Percentiles rank a stretch among this genome's conserved stretches.
phyloP scores from a whole-genome alignment of 148 eudicot species.

The Simmondsia chinensis region DNA sequence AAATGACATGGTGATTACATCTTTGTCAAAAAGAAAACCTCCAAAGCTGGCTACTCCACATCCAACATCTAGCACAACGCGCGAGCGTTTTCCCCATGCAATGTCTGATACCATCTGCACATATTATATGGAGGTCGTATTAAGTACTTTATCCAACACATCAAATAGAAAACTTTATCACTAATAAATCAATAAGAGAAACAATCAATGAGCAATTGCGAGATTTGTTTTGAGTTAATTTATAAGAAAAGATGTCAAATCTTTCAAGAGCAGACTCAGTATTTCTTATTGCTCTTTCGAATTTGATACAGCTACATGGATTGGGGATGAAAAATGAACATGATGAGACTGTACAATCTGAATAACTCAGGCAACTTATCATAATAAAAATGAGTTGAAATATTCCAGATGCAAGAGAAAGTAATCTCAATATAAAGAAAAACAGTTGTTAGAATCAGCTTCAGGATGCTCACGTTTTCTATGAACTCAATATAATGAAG shows the following conservation, averaged over 20 bases:
- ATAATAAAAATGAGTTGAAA: too few relatives aligned
- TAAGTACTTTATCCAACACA: constrained; percentile 6
- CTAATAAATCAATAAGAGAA: too few relatives aligned
- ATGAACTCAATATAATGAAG: constrained; percentile 92
- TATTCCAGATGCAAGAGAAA: neutral
- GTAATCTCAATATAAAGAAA: neutral
- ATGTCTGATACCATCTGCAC: constrained; percentile 55
- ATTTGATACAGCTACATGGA: too few relatives aligned
- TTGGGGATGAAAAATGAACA: too few relatives aligned
- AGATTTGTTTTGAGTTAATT: too few relatives aligned
- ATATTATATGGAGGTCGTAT: constrained; percentile 2
- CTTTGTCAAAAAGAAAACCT: constrained; percentile 40
- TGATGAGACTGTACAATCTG: too few relatives aligned
- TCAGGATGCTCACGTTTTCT: constrained; percentile 40
- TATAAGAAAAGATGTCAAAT: too few relatives aligned
- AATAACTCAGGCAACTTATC: too few relatives aligned
- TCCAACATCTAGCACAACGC: constrained; percentile 91
- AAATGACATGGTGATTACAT: constrained; percentile 61
- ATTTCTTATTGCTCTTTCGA: too few relatives aligned
- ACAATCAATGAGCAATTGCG: too few relatives aligned
- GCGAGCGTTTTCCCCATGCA: constrained; percentile 81
- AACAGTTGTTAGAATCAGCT: neutral
- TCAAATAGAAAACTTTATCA: neutral
- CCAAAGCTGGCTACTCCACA: constrained; percentile 65
- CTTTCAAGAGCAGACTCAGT: too few relatives aligned